Evolutionary conservation across 441 rosid genomes (phyloP).

Genomic region (Geranium incanum): DNA sequence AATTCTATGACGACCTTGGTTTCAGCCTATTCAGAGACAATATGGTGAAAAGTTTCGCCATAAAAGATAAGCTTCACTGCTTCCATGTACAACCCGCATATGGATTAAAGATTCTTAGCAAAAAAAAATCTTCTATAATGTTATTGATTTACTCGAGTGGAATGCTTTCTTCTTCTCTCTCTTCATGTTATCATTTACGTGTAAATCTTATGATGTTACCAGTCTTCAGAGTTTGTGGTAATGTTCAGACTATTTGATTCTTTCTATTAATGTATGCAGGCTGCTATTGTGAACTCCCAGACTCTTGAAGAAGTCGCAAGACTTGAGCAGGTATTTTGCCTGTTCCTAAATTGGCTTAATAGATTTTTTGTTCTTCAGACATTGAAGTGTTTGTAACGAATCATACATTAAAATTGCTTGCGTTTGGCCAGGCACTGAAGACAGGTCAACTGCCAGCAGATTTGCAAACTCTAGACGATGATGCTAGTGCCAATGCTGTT

Average conservation of each 20-base stretch:
- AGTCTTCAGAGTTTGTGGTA: too few relatives aligned
- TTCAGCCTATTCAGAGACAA: background rate
- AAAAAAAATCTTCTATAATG: too few relatives aligned
- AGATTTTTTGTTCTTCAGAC: background rate
- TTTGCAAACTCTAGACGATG: conserved; percentile 45
- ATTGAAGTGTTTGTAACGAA: conserved; percentile 18
- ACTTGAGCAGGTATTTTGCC: conserved; percentile 73
- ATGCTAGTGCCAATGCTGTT: conserved; percentile 19
- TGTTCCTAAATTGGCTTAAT: conserved; percentile 9
- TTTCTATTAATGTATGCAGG: conserved; percentile 43
- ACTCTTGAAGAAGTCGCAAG: conserved; percentile 96
- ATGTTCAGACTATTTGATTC: background rate
- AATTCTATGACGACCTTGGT: background rate
- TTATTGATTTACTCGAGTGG: too few relatives aligned
- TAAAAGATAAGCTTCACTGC: too few relatives aligned
- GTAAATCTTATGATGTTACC: too few relatives aligned
- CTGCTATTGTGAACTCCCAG: conserved; percentile 96
- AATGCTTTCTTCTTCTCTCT: too few relatives aligned
- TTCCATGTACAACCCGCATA: too few relatives aligned
- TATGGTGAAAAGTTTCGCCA: background rate
- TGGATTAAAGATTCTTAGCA: too few relatives aligned
- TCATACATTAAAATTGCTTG: conserved; percentile 17
- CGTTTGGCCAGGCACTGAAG: conserved; percentile 60
- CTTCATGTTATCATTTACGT: too few relatives aligned
- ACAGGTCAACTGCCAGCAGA: conserved; percentile 94